Base-by-base conservation (phyloP, 2,329 filamentous ascomycete genomes). In the Colletotrichum tanaceti region DNA sequence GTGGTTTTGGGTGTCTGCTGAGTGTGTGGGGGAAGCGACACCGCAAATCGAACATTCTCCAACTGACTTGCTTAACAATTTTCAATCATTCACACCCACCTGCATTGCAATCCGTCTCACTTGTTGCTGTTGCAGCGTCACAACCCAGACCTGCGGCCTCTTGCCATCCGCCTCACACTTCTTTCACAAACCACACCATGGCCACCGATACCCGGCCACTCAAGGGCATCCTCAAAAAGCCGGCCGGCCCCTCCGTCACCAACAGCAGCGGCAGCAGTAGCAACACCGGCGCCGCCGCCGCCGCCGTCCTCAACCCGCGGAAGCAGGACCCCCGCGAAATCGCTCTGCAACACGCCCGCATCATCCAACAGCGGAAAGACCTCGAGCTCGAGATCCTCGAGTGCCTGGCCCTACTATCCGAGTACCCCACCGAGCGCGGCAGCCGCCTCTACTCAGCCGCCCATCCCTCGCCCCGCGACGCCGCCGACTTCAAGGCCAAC, bases 361-460 rank as follows among this genome's bases (percentile, higher is more conserved):
- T 93, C 63, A 89, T 98, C 59, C 92, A 97, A 79, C 86, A 93
- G 73, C 92, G 92, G 75, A 97, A 95, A 78, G 88, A 92, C 57
- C 85, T 92, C 72, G 91, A 97, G 80, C 82, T 87, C 46, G 81
- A 89, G 71, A 95, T 98, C 72, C 85, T 94, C 64, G 85, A 90
- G 72, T 85, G 86, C 74, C 88, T 95, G 70, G 86, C 97, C 73
- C 82, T 87, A 16, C 89, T 97, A 5, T 88, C 92, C 71, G 90
- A 86, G 58, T 84, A 85, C 20, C 87, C 89, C 0, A 76, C 78
- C 32, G 75, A 75, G 39, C 77, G 77, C 52, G 60, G 60, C 43
- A 65, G 71, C 13, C 65, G 79, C 11, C 53, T 71, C 5, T 71
- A 79, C 69, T 78, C 77, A 16, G 77, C 91, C 10, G 80, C 86